Evolutionary conservation across 345 rosid genomes (phyloP), one percentile per base, ranked within the genome.

Genomic region (Reutealis trisperma): DNA sequence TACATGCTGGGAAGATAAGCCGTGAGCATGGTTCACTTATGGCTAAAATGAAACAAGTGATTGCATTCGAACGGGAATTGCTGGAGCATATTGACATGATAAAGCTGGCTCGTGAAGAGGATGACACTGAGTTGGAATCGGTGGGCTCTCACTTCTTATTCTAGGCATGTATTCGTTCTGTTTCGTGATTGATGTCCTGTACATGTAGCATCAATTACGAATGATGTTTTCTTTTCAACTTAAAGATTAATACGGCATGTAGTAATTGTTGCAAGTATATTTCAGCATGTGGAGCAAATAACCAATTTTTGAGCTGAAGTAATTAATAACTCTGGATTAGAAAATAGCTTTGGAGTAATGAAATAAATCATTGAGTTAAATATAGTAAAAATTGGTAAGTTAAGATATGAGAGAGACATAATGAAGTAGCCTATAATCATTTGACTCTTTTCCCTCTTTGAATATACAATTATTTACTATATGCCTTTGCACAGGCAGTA

Each of bases 21-120:
- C 87, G 94, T 45, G 98, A 95, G 83, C 98, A 95, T 62, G 97
- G 99, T 24, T 89, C 89, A 0, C 87, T 92, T 18, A 75, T 85
- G 89, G 87, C 86, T 52, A 92, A 88, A 83, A 86, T 91, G 87
- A 92, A 92, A 86, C 87, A 88, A 81, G 97, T 93, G 79, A 82
- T 79, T 83, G 81, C 86, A 49, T 90, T 92, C 77, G 99, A 96
- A 79, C 86, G 83, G 77, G 92, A 93, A 74, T 77, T 96, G 73
- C 93, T 96, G 71, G 99, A 96, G 83, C 93, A 96, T 75, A 90
- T 96, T 82, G 98, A 96, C 86, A 91, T 96, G 94, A 88, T 96
- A 49, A 92, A 92, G 81, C 92, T 96, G 77, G 97, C 97, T 70
- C 89, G 87, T 30, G 99, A 93, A 73, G 99, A 96, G 84, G 87